Evolutionary conservation across 2,329 filamentous ascomycete genomes (phyloP).

Genomic region (Bimuria novae-zelandiae): DNA sequence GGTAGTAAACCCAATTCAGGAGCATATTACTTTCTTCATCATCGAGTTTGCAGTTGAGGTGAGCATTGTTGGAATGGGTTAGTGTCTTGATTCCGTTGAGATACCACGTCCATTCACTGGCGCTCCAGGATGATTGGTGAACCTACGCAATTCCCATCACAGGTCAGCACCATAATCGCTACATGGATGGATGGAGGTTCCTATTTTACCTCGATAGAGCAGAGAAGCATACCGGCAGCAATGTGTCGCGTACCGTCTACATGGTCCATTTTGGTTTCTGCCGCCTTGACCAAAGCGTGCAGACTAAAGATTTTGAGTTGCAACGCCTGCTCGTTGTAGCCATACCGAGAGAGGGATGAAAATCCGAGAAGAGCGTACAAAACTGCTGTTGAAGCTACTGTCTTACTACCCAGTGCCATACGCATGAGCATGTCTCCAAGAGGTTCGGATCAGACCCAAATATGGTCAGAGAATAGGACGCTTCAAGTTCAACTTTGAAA

Average conservation of each 20-base stretch:
- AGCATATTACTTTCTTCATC: constrained; percentile 11
- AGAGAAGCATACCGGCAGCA: constrained; percentile 21
- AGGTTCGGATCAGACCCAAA: constrained; percentile 7
- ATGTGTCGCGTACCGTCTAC: constrained; percentile 19
- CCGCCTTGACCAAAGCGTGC: constrained; percentile 6
- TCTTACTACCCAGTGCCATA: constrained; percentile 9
- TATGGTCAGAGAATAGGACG: constrained; percentile 9
- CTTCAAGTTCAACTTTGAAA: constrained; percentile 1
- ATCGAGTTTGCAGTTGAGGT: neutral
- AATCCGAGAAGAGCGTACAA: constrained; percentile 16
- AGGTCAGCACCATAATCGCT: neutral
- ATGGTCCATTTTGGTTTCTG: constrained; percentile 4
- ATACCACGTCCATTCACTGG: constrained; percentile 21
- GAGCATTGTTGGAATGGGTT: constrained; percentile 2
- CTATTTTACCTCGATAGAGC: constrained; percentile 17
- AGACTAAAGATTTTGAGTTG: constrained; percentile 16
- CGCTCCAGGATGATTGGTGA: constrained; percentile 15
- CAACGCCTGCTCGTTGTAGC: constrained; percentile 16
- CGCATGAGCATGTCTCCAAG: constrained; percentile 10
- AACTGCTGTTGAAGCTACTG: constrained; percentile 14
- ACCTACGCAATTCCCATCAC: constrained; percentile 6
- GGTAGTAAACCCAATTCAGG: constrained; percentile 26
- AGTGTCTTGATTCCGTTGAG: constrained; percentile 17
- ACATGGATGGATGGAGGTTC: neutral
- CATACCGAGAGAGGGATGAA: constrained; percentile 18